Evolutionary conservation across 2,329 filamentous ascomycete species (phyloP).

Genomic region (Rhytidhysteron rufulum): DNA sequence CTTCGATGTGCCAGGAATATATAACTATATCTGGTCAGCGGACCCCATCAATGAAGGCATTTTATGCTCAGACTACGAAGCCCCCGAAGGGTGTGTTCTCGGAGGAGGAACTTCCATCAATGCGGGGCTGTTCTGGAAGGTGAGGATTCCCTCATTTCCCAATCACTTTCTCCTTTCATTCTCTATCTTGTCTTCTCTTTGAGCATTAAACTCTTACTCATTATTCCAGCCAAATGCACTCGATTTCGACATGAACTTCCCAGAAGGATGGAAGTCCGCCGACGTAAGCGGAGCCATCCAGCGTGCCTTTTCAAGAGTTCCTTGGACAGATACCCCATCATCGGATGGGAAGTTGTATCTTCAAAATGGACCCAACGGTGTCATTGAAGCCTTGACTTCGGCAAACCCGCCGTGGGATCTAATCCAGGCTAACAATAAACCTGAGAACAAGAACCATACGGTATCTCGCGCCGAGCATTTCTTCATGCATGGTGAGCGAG

Average conservation of each 20-base stretch:
- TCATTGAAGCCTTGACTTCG: constrained; percentile 55
- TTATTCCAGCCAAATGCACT: constrained; percentile 55
- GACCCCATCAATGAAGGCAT: constrained; percentile 50
- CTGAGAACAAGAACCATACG: constrained; percentile 61
- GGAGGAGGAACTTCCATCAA: constrained; percentile 66
- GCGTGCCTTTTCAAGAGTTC: constrained; percentile 68
- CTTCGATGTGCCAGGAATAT: constrained; percentile 66
- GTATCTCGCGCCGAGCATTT: constrained; percentile 52
- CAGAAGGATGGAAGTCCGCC: constrained; percentile 62
- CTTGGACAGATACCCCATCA: constrained; percentile 63
- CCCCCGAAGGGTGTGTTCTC: constrained; percentile 67
- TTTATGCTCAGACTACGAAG: constrained; percentile 62
- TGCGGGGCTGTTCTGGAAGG: constrained; percentile 61
- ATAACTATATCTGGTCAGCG: constrained; percentile 63
- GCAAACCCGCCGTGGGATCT: constrained; percentile 63
- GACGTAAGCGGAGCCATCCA: constrained; percentile 59
- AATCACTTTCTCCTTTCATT: no score
- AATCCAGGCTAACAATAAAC: constrained; percentile 50
- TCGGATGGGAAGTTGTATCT: constrained; percentile 62
- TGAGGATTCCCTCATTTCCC: no score
- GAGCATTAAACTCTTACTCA: no score
- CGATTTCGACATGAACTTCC: constrained; percentile 72
- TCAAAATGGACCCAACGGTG: constrained; percentile 60
- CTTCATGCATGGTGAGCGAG: constrained; percentile 61
- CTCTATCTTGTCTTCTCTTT: no score